These are phyloP conservation scores for Flaveria floridana DNA, from an alignment of 140 eudicot species.

Conservation along the genomic window DNA sequence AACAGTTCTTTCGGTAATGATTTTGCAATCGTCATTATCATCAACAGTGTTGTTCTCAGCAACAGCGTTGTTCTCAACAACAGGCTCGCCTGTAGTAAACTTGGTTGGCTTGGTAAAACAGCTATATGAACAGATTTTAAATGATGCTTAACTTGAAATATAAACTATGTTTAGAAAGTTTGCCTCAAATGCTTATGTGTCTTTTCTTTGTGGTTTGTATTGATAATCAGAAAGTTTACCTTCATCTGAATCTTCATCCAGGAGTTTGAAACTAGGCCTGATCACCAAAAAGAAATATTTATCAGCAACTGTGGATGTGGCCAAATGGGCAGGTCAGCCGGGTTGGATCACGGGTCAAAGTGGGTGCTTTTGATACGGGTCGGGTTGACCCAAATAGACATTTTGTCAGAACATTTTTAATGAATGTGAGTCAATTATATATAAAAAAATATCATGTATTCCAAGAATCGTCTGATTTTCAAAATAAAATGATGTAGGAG, in stretches of 20 bases:
- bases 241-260: conserved; percentile 76
- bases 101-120: conserved; percentile 8
- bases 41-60: conserved; percentile 47
- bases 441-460: conserved; percentile 3
- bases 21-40: conserved; percentile 72
- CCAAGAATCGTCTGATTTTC: background rate
- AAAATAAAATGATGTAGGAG: background rate
- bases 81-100: conserved; percentile 39
- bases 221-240: conserved; percentile 33
- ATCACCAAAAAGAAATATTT: conserved; percentile 23
- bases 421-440: background rate
- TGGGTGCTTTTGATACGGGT: conserved; percentile 2
- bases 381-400: background rate
- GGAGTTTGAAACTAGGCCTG: conserved; percentile 92
- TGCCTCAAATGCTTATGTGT: conserved; percentile 16
- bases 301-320: conserved; percentile 7
- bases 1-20: conserved; percentile 54
- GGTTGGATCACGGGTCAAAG: background rate
- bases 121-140: conserved; percentile 21
- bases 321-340: background rate
- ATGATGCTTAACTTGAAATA: conserved; percentile 23
- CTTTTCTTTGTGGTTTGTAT: background rate
- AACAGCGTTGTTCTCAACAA: conserved; percentile 38
- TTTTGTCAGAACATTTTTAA: background rate
- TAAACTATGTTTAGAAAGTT: background rate